Evolutionary conservation across 2,329 filamentous ascomycete genomes (phyloP).

Genomic region (Penicillium verrucosum): DNA sequence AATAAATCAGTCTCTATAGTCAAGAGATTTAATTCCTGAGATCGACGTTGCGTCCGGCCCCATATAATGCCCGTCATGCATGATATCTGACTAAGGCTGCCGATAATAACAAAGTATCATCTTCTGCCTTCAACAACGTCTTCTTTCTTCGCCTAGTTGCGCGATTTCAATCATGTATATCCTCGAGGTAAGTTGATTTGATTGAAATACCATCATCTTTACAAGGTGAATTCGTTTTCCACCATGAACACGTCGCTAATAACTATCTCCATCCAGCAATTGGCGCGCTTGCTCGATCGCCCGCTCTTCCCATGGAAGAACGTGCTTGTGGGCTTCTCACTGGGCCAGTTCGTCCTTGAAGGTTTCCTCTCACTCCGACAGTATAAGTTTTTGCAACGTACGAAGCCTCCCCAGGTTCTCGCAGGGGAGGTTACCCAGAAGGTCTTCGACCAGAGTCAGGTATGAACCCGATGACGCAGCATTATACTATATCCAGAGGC

Average conservation of each 20-base stretch:
- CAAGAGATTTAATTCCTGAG: background rate
- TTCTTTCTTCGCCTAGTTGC: constrained; percentile 16
- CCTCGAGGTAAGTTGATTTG: constrained; percentile 30
- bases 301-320: constrained; percentile 97
- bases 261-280: constrained; percentile 46
- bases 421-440: constrained; percentile 83
- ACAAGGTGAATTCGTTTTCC: constrained; percentile 4
- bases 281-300: constrained; percentile 83
- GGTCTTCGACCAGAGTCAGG: constrained; percentile 91
- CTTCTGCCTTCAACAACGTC: constrained; percentile 14
- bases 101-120: constrained; percentile 24
- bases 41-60: background rate
- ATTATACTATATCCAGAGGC: background rate
- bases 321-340: constrained; percentile 88
- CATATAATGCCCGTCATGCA: background rate
- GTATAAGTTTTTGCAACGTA: constrained; percentile 79
- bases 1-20: background rate
- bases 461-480: constrained; percentile 31
- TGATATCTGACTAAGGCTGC: constrained; percentile 25
- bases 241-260: constrained; percentile 17
- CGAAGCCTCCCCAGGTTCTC: constrained; percentile 78
- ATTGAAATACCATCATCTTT: background rate
- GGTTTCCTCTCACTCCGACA: constrained; percentile 85
- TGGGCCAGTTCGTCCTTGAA: constrained; percentile 88
- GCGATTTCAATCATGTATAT: constrained; percentile 32